Base-by-base conservation (phyloP, 257 asterid species). In the Echium plantagineum region DNA sequence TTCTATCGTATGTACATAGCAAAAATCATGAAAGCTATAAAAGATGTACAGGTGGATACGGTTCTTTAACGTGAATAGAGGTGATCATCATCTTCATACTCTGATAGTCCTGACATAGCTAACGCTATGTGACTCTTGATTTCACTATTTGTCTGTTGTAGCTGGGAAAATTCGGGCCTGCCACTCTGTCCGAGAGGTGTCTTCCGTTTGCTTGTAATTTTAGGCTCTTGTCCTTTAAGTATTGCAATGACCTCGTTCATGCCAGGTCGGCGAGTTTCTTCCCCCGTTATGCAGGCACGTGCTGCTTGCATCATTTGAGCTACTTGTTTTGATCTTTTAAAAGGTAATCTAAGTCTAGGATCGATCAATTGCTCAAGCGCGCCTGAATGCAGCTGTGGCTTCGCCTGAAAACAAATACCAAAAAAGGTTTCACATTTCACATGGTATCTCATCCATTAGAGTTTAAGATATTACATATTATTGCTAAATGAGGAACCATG, bases 81-180 rank as follows among this genome's bases (percentile, higher is more conserved):
- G 62, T 70, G 74, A 59, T 80, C 85, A 3, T 78, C 97, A 0
- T 81, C 94, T 56, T 83, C 97, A 15, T 80, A 72, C 62, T 93
- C 97, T 2, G 78, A 13, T 24, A 85, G 91, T 57, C 94, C 99
- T 7, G 83, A 73, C 99, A 93, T 89, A 55, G 99, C 99, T 74
- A 93, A 64, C 15, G 97, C 89, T 30, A 89, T 81, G 70, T 93
- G 96, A 74, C 76, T 77, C 60, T 71, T 84, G 89, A 81, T 84
- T 71, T 91, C 95, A 63, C 85, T 91, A 68, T 73, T 84, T 0
- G 87, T 78, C 67, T 69, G 80, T 56, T 75, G 82, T 77, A 75
- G 63, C 28, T 77, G 89, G 6, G 79, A 57, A 52, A 64, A 57
- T 16, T 80, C 94, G 7, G 30, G 30, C 52, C 72, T 62, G 38